Evolutionary conservation across 1,284 basidiomycete species (phyloP), one percentile per base, ranked within the genome.

Genomic region (Puccinia triticina): DNA sequence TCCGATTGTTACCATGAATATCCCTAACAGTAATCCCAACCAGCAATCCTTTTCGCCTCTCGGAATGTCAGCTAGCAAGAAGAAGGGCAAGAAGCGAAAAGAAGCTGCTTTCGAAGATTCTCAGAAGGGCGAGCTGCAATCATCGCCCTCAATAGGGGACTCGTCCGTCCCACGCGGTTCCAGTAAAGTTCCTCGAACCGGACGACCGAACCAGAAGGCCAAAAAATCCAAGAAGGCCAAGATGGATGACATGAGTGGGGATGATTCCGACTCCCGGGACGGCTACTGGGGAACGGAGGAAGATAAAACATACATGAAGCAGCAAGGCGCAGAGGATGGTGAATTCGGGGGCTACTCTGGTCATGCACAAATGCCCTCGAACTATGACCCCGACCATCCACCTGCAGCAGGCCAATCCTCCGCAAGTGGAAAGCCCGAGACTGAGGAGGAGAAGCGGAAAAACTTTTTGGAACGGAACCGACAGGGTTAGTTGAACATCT

Each of bases 391-490:
- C 43, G 57, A 64, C 57, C 75, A 64, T 7, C 43, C n/a, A 34
- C 59, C 75, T 37, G 3, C 46, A 21, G 10, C 75, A 14, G 43
- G 59, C 50, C 57, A 66, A 64, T 23, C 32, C 37, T 53, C 59
- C 26, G 16, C 37, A 48, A 43, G 59, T 59, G 93, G 92, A 88
- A 93, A 92, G 86, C 92, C 92, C 53, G 94, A 96, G 89, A 97
- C 95, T 0, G 95, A 97, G 86, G 95, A 97, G 87, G 95, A 97
- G 86, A 97, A 97, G 88, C 90, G 95, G 64, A 91, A 91, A 87
- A 98, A 96, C 88, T 97, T 97, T 88, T 88, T 98, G 82, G 95
- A 97, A 87, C 90, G 95, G 83, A 98, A 97, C 87, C 90, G 95
- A 85, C 95, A 97, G 90, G 95, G 95, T 96, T 84, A 80, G 89